Conservation (phyloP, 2,329 filamentous ascomycete species). For the Verticillium isaacii region DNA sequence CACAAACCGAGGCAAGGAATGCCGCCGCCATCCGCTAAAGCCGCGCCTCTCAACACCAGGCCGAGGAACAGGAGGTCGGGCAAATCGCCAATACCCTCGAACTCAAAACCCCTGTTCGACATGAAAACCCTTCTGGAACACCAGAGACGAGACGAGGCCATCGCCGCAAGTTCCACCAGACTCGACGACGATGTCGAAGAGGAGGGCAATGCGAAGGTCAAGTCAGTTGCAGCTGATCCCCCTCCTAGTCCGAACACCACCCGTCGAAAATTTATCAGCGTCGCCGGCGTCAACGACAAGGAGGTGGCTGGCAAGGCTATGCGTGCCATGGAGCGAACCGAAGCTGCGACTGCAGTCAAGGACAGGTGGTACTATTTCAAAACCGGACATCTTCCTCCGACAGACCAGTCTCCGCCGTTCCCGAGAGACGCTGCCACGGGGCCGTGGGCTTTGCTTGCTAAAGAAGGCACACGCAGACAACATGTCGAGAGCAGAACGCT, state of each 20-base stretch:
- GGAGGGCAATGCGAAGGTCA: slow-evolving; percentile 7
- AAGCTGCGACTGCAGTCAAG: slow-evolving; percentile 27
- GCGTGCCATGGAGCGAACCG: slow-evolving; percentile 46
- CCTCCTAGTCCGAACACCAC: slow-evolving; percentile 6
- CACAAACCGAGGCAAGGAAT: slow-evolving; percentile 11
- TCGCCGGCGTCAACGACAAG: slow-evolving; percentile 24
- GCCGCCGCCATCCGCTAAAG: slow-evolving; percentile 36
- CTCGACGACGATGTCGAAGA: slow-evolving; percentile 27
- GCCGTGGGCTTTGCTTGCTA: slow-evolving; percentile 43
- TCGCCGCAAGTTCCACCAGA: slow-evolving; percentile 48
- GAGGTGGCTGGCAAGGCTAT: slow-evolving; percentile 40
- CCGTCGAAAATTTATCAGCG: slow-evolving; percentile 12
- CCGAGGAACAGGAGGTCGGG: neutral
- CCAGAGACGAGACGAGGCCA: slow-evolving; percentile 53
- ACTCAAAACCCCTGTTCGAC: slow-evolving; percentile 57
- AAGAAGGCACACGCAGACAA: slow-evolving; percentile 48
- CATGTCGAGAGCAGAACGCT: slow-evolving; percentile 60
- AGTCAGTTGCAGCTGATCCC: neutral
- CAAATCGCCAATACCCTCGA: slow-evolving; percentile 45
- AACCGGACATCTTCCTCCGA: slow-evolving; percentile 20
- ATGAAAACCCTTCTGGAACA: slow-evolving; percentile 58
- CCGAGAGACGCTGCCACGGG: slow-evolving; percentile 31
- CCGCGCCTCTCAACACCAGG: slow-evolving; percentile 37
- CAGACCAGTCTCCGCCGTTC: slow-evolving; percentile 22
- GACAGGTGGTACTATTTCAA: slow-evolving; percentile 48